Base-by-base conservation (phyloP, 208 protist genomes). In the Crithidia fasciculata region DNA sequence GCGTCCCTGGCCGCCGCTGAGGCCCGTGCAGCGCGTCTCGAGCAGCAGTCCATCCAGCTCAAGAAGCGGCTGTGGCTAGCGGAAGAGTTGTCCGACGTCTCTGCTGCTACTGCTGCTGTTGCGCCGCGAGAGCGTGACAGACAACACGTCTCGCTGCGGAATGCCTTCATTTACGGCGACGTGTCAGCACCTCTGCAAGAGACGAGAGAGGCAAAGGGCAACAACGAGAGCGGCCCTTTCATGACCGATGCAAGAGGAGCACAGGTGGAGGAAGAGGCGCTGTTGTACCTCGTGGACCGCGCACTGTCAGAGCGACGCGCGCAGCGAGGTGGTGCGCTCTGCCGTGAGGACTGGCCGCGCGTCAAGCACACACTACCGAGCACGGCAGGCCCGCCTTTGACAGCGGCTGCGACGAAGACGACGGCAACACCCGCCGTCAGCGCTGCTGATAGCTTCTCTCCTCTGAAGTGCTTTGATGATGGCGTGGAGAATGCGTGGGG, bases 1-100 rank as follows among this genome's bases (percentile, higher is more conserved):
- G 50, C 69, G 54, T 19, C 52, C 5, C 67, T 80, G 16, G 59
- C 53, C 2, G 62, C 18, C 7, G 44, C 74, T 12, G 60, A 80
- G 53, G 59, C 52, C 6, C 67, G 69, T 19, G 72, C 80, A n/a
- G 76, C 63, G 39, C 79, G 78, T 7, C 71, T 90, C 8, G 78
- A 88, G 66, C 72, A 78, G 50, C 77, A 82, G 59, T 78, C 76
- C 41, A 57, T 84, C 18, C 72, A 69, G 28, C 79, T 90, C 41
- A 90, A 90, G 78, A 87, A 90, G 74, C 78, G 74, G n/a, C 50
- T 86, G 18, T 83, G 82, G 56, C 64, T 80, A 16, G 50, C 66
- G 28, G 28, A 28, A 5, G 79, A 90, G 74, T 45, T 72, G 2
- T 57, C 58, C 0, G 40, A n/a, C 44, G 41, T 37, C 65, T 5